Conservation (phyloP, 305 asterid genomes). For the Petunia hybrid region DNA sequence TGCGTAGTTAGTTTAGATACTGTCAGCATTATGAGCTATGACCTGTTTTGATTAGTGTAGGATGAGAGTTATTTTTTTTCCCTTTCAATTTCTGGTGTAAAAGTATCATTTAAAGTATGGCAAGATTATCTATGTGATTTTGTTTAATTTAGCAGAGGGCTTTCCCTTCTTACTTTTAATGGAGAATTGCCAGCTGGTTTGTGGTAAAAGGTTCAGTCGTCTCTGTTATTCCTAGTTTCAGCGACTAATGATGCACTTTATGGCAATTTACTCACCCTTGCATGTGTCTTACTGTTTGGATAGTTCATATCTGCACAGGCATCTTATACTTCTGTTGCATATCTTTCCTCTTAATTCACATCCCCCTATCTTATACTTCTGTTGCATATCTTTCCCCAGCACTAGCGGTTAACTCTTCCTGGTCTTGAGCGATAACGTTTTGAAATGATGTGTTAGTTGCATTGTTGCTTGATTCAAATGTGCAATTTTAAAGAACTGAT, state of each 20-base stretch:
- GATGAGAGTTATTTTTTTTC: not conserved
- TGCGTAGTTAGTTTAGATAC: slow-evolving; percentile 49
- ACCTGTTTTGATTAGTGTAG: slow-evolving; percentile 1
- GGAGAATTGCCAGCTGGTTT: not conserved
- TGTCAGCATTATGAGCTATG: slow-evolving; percentile 10
- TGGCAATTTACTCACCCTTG: not conserved
- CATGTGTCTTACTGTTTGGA: not conserved
- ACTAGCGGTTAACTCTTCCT: not conserved
- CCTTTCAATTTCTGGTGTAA: not conserved
- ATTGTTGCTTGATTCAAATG: not conserved
- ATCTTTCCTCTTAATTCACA: too few species aligned
- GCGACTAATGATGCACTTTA: not conserved
- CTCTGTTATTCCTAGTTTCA: not conserved
- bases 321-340: too few species aligned
- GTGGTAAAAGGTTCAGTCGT: not conserved
- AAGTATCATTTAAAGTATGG: not conserved
- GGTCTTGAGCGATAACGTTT: not conserved
- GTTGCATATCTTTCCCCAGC: not conserved
- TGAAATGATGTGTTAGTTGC: not conserved
- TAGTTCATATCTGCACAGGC: too few species aligned
- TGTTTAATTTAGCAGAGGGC: not conserved
- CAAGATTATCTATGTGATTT: not conserved
- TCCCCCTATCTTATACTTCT: not conserved
- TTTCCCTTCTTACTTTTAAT: not conserved
- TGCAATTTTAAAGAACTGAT: not conserved